Evolutionary conservation across 2,329 filamentous ascomycete species (phyloP), one percentile per base, ranked within the genome.

Genomic region (Stagonosporopsis tanaceti): DNA sequence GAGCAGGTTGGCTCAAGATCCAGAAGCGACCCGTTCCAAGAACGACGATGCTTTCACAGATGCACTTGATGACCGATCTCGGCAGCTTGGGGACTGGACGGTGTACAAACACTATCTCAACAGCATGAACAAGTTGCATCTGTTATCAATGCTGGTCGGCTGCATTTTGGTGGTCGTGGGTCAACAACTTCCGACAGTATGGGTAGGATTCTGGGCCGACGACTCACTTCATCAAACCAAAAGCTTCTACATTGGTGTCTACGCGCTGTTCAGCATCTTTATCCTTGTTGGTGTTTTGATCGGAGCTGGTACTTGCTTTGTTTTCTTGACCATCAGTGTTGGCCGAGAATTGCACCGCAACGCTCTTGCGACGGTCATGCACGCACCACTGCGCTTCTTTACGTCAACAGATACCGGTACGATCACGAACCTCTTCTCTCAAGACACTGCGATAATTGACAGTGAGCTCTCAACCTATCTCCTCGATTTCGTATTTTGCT

Each of bases 401-500:
- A 50, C 44, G 3, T 20, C 34, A 1, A 59, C 46, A 2, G 46
- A 59, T 22, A 40, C 20, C 1, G 56, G 56, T 2, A 41, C 30
- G 17, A 47, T 54, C 5, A 59, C 46, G 3, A 54, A 54, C 17
- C 7, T 53, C 3, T 64, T 64, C 22, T 57, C 51, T 12, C 59
- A 64, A 46, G 59, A 61, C 39, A 59, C 58, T n/a, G 25, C 47
- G 3, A 51, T 50, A n/a, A 52, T 64, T 1, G 55, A 64, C 34
- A 50, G 53, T 9, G 35, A 57, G 5, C 38, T 63, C 3, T 53
- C 61, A 4, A 42, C 28, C 2, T 47, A 40, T 27, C 25, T 47
- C 32, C 27, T 57, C 9, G 24, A 48, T 27, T 47, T 38, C 4
- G 27, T 51, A 17, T 41, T 60, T 27, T 61, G 58, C 14, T 48